A percentile compares a stretch with the other conserved stretches of the same genome.
Evolutionary conservation across 331 rosid genomes (phyloP).

Genomic region (Malus hybrid): DNA sequence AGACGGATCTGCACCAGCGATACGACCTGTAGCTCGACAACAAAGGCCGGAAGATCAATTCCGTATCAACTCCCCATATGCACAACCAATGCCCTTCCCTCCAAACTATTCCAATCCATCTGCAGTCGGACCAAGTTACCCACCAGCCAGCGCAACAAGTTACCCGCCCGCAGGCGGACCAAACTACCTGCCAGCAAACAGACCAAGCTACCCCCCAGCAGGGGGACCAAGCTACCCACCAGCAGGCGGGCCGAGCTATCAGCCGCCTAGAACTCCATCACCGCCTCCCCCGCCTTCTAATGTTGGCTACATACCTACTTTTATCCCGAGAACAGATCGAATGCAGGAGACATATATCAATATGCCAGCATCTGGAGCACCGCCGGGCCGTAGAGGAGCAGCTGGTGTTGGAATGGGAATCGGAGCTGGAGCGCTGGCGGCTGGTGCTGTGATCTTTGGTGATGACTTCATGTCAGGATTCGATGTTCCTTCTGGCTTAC

Average conservation of each 20-base stretch:
- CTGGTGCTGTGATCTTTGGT: conserved; percentile 79
- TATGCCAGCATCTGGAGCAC: conserved; percentile 37
- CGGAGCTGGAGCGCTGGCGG: conserved; percentile 80
- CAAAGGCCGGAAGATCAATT: conserved; percentile 27
- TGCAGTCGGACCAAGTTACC: conserved; percentile 18
- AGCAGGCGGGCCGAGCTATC: conserved; percentile 22
- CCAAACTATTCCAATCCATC: conserved; percentile 38
- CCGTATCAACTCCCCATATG: conserved; percentile 19
- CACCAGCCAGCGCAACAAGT: conserved; percentile 7
- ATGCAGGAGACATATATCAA: conserved; percentile 31
- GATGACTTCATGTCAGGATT: conserved; percentile 76
- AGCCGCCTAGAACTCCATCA: conserved; percentile 40
- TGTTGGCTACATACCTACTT: conserved; percentile 51
- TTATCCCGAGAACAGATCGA: conserved; percentile 36
- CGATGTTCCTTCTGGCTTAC: conserved; percentile 34
- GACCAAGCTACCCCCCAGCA: no score
- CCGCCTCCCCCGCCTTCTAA: conserved; percentile 53
- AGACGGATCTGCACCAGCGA: conserved; percentile 32
- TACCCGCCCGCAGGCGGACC: neutral
- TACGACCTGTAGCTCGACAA: conserved; percentile 26
- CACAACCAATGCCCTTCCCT: conserved; percentile 29
- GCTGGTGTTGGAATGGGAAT: conserved; percentile 50
- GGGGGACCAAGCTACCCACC: neutral
- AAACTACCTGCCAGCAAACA: no score
- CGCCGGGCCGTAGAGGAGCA: conserved; percentile 3